Conservation (phyloP, 345 rosid species). For the Gynandropsis gynandra region DNA sequence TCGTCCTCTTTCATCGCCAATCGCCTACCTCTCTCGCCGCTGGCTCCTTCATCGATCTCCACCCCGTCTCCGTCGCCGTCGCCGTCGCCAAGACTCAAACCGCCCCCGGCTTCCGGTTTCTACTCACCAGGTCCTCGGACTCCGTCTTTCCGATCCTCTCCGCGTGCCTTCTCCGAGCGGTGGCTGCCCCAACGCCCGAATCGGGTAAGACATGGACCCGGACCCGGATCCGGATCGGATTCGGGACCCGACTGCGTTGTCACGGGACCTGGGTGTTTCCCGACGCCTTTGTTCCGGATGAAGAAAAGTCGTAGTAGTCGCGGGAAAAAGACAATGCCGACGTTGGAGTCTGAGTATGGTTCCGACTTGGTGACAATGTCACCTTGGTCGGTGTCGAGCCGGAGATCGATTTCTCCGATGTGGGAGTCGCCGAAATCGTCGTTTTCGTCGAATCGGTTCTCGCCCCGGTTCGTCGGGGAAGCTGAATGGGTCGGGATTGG, state of each 20-base stretch:
- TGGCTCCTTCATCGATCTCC: conserved; percentile 18
- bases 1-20: conserved; percentile 26
- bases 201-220: conserved; percentile 31
- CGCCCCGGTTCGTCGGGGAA: conserved; percentile 48
- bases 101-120: conserved; percentile 45
- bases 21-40: conserved; percentile 24
- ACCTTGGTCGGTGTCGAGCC: conserved; percentile 52
- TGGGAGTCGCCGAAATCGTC: conserved; percentile 53
- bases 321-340: conserved; percentile 18
- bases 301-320: conserved; percentile 36
- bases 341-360: conserved; percentile 27
- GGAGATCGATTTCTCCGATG: conserved; percentile 49
- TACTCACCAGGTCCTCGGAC: conserved; percentile 35
- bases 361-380: conserved; percentile 43
- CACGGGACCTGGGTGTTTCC: conserved; percentile 61
- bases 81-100: conserved; percentile 58
- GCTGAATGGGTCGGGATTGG: conserved; percentile 74
- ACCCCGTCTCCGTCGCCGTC: conserved; percentile 21
- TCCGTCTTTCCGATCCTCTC: conserved; percentile 52
- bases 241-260: conserved; percentile 1
- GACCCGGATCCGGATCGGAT: conserved; percentile 14
- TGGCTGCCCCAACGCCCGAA: conserved; percentile 44
- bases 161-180: conserved; percentile 49
- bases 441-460: conserved; percentile 49
- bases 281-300: conserved; percentile 37